Base-by-base conservation (phyloP, 2,329 filamentous ascomycete species). In the Meredithiella fracta region DNA sequence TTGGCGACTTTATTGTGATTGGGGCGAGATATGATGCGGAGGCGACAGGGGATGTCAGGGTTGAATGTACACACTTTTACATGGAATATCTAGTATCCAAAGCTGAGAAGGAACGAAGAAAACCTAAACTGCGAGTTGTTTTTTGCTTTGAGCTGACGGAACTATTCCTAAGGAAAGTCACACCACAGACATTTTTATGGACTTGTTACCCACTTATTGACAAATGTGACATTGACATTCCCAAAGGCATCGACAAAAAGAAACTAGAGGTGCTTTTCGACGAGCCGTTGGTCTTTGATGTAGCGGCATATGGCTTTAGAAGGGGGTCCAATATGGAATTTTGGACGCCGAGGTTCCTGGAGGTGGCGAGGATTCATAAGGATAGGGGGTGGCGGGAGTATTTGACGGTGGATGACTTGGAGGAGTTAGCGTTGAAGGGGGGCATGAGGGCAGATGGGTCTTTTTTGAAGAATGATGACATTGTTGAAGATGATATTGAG, bases 41-140 rank as follows among this genome's bases (percentile, higher is more conserved):
- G 52, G 77, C 80, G 59, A 84, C 82, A 49, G 70, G 73, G 6
- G 75, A 73, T 17, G 63, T 86, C 47, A 74, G 76, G 55, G 63
- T 86, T 44, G 74, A 76, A 54, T 94, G 84, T 83, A 94, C 86
- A 2, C 80, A 86, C 53, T 94, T 94, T 63, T 82, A 85, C 63
- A 68, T 94, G 15, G 89, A 81, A 1, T 94, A 87, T 65, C 70
- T 90, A 7, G 70, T 76, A 22, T 92, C 92, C 62, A 80, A 76
- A 14, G 76, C 82, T 0, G 64, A 71, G 26, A 70, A 75, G 5
- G 75, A 70, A 60, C 66, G 69, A 1, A 70, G 68, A 2, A 75
- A 66, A 53, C 83, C 85, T 0, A 68, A 66, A 1, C 91, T 86
- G 64, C 77, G 76, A 22, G 68, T 92, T 2, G 74, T 90, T 31